These are phyloP conservation scores for Teunomyces cretensis DNA, from an alignment of 805 yeast species.

Conservation along the genomic window DNA sequence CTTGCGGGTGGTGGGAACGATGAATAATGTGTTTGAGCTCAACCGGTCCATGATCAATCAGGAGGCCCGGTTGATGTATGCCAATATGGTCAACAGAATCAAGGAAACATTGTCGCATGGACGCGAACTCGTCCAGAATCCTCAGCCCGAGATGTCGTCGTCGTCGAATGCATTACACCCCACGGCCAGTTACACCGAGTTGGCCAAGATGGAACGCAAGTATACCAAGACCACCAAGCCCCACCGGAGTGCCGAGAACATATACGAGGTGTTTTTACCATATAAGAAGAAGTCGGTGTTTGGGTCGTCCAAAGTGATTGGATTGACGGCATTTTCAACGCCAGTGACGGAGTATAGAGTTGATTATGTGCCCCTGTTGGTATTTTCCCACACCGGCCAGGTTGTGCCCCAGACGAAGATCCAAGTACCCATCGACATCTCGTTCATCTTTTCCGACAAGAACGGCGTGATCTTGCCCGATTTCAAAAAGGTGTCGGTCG, in stretches of 20 bases:
- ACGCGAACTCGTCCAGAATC: constrained; percentile 14
- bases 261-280: constrained; percentile 32
- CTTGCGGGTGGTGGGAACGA: constrained; percentile 23
- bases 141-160: neutral
- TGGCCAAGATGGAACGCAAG: constrained; percentile 30
- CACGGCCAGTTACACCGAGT: constrained; percentile 22
- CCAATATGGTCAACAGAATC: constrained; percentile 25
- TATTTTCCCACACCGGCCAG: constrained; percentile 10
- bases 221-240: constrained; percentile 19
- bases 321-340: constrained; percentile 32
- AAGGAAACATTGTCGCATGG: constrained; percentile 29
- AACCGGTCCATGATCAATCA: constrained; percentile 30
- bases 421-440: constrained; percentile 30
- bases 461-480: constrained; percentile 20
- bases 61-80: constrained; percentile 34
- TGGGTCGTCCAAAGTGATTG: constrained; percentile 30
- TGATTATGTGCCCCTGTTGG: constrained; percentile 22
- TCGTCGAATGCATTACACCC: constrained; percentile 9
- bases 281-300: constrained; percentile 28
- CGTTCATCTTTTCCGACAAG: constrained; percentile 23
- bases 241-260: constrained; percentile 8
- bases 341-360: constrained; percentile 30
- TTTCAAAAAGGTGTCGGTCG: constrained; percentile 27
- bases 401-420: constrained; percentile 16
- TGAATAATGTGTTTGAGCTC: constrained; percentile 24